Evolutionary conservation across 345 rosid species (phyloP), one percentile per base, ranked within the genome.

Genomic region (Orychophragmus violaceus): DNA sequence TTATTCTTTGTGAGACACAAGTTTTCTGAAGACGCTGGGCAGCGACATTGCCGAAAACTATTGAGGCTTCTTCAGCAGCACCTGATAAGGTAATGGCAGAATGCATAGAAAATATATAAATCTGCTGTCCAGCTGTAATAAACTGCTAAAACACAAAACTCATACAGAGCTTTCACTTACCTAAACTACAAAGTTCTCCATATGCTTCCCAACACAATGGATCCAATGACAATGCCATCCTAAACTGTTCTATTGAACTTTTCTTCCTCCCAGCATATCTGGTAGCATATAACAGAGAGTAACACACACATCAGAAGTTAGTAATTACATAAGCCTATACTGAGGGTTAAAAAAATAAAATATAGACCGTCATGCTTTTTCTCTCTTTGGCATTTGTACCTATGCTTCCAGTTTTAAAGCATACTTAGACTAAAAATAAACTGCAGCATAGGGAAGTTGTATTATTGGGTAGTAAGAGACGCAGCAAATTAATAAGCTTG

Each of bases 141-240:
- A 49, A 65, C 24, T 28, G 25, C 27, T 29, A 28, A 44, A 4
- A 49, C 22, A 32, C 48, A 72, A 14, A 42, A 51, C 10, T 52
- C 45, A 60, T 25, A 57, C 3, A 46, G 16, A 59, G 44, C 55
- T 45, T 56, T 53, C 52, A 76, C 86, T 71, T 14, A 90, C 98
- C 97, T 85, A 93, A 78, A 39, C 74, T 70, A 77, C 98, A 93
- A 25, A 93, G 85, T 74, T 93, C 90, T 66, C 82, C 86, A 60
- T 86, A 93, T 46, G 98, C 98, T 69, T 82, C 85, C 98, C 98
- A 93, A 53, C 84, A 76, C 67, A 93, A 72, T 57, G 98, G 98
- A 82, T 93, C 97, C 52, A 78, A 22, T 21, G 87, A 79, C 76
- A 90, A 81, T 35, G 96, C 89, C 72, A 77, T 87, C 84, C 83